Evolutionary conservation across 176 grass and related monocot genomes (phyloP), one percentile per base, ranked within the genome.

Genomic region (Aegilops longissima): DNA sequence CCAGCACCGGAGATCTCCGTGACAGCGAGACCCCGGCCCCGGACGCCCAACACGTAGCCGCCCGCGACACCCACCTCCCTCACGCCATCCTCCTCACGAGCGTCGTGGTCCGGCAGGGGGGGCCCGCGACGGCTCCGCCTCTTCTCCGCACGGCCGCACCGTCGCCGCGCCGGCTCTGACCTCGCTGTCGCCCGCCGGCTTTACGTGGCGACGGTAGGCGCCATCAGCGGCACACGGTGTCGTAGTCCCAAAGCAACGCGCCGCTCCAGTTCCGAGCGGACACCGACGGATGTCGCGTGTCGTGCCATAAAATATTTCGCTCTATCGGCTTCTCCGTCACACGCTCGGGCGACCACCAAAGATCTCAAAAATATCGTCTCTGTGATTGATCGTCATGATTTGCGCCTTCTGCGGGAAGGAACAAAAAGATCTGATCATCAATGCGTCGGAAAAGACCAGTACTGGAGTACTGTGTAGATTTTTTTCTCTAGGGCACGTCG

Each of bases 151-250:
- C 38, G 70, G 70, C 39, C 34, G 2, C 77, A 8, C 54, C 17
- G 70, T 81, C 54, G 61, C 30, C 21, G 58, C 52, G 29, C 67
- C 29, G 14, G 20, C 69, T 21, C 21, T 44, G 51, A 7, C 29
- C 67, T 89, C 77, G 24, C 82, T 30, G 78, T 89, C 88, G 61
- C 0, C 14, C 61, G 61, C 78, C 70, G 88, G 77, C 76, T 76
- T 36, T 81, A 77, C 83, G 83, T 85, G 83, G 88, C 68, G 44
- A 52, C 8, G 23, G 61, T 20, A 20, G 36, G 61, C 23, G 61
- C n/a, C 78, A 61, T 25, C 24, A 62, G 80, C 39, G 72, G 18
- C 80, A 11, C 24, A 4, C 6, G 64, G 36, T 58, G 82, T 44
- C 87, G 77, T 80, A 12, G 45, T 69, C 77, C 44, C 68, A 9